Evolutionary conservation across 225 moss, liverwort and hornwort genomes (phyloP), one percentile per base, ranked within the genome.

Genomic region (Polytrichum formosum): DNA sequence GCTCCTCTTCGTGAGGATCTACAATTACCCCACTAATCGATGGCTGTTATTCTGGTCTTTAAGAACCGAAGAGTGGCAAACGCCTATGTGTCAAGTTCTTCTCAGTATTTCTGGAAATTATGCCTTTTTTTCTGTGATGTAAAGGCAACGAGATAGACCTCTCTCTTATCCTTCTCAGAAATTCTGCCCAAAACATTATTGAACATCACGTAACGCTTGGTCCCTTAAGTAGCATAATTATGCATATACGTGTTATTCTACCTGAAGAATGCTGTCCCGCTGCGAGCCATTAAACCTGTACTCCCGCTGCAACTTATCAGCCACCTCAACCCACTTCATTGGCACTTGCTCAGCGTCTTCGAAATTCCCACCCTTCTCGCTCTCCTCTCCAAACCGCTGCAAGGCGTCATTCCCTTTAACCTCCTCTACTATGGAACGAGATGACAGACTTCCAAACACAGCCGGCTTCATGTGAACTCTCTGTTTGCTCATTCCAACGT

Each of bases 291-390:
- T 30, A 29, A 92, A 91, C 26, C 80, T 83, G 70, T 83, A 92
- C 74, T 94, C 85, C 5, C 94, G 85, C 16, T 82, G 81, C 64
- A 84, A 76, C 26, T 92, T 93, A 64, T 98, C 97, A 37, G 94
- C 80, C n/a, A 84, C 82, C 74, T 98, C 97, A 80, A 90, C 84
- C 97, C 94, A 94, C 23, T 82, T 81, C 1, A 77, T 76, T 0
- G 74, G 68, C 16, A 35, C 21, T 16, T 5, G 31, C 65, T 74
- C 31, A 20, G 58, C 5, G 22, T 61, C 53, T 20, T 77, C 70
- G n/a, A 61, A 67, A 21, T 69, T 62, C 20, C n/a, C 37, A 26
- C 78, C 30, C 55, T 75, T 69, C 67, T 81, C 82, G 9, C 73
- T 83, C 66, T 80, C 82, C 28, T 85, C 82, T 6, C 73, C 77